Conservation (phyloP, 2,329 filamentous ascomycete species). For the Exophiala bonariae region DNA sequence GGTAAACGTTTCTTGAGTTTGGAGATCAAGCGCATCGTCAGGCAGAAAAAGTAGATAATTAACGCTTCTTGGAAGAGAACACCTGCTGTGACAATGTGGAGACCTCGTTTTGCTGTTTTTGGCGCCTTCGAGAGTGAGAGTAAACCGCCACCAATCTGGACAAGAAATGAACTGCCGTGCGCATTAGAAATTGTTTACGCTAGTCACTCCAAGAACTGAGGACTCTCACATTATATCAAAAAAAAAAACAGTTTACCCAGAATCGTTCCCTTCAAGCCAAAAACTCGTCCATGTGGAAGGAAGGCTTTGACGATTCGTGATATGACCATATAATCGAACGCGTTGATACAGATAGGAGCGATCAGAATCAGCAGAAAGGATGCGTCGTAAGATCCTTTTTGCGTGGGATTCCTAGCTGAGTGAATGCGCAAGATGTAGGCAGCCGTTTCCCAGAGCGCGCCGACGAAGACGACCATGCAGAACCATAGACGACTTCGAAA, state of each 20-base stretch:
- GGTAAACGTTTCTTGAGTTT: conserved; percentile 36
- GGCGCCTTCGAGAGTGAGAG: conserved; percentile 1
- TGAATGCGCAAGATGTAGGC: conserved; percentile 3
- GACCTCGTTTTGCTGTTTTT: background rate
- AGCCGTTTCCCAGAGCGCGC: conserved; percentile 7
- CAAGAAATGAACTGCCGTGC: conserved; percentile 25
- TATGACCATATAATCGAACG: conserved; percentile 47
- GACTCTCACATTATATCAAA: conserved; percentile 32
- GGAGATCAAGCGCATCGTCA: conserved; percentile 51
- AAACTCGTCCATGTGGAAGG: conserved; percentile 34
- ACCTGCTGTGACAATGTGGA: conserved; percentile 28
- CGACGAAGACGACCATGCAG: conserved; percentile 6
- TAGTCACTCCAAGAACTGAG: no score
- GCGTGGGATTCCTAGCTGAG: conserved; percentile 2
- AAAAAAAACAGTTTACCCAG: conserved; percentile 40
- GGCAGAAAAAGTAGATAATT: conserved; percentile 47
- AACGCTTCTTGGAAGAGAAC: conserved; percentile 54
- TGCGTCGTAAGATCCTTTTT: conserved; percentile 5
- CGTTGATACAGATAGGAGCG: conserved; percentile 35
- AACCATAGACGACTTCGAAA: background rate
- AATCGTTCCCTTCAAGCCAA: conserved; percentile 36
- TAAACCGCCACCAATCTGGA: conserved; percentile 8
- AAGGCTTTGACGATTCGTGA: conserved; percentile 47
- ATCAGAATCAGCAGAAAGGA: conserved; percentile 7
- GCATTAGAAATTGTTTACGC: no score